phyloP scores from a whole-genome alignment of 257 asterid species.

The Asclepias syriaca region DNA sequence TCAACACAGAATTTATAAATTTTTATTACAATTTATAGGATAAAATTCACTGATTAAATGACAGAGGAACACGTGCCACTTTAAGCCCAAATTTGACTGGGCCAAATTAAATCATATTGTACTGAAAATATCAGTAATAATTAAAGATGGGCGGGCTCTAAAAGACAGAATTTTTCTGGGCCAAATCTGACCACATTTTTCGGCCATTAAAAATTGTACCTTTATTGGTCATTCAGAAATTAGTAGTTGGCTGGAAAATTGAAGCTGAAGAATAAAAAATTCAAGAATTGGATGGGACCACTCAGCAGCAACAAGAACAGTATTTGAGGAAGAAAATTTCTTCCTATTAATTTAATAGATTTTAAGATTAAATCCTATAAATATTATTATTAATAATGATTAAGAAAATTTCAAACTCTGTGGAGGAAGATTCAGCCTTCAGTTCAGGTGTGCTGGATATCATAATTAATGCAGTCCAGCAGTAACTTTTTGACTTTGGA shows the following conservation, averaged over 20 bases:
- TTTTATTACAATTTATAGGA: no score
- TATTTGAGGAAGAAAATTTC: background rate
- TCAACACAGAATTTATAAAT: no score
- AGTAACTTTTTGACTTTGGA: conserved; percentile 37
- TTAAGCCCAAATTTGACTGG: background rate
- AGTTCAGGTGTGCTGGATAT: conserved; percentile 37
- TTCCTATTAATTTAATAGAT: background rate
- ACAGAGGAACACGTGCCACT: no score
- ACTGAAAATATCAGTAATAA: background rate
- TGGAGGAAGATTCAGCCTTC: conserved; percentile 41
- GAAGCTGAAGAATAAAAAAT: background rate
- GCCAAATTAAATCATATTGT: background rate
- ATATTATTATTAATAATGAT: background rate
- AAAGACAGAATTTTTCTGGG: background rate
- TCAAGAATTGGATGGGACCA: conserved; percentile 9
- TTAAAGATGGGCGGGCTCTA: background rate
- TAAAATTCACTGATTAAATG: no score
- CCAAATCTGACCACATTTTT: background rate
- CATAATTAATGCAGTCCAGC: conserved; percentile 32
- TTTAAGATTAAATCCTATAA: background rate
- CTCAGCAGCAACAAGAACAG: background rate
- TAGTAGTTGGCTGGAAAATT: background rate
- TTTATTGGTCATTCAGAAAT: background rate
- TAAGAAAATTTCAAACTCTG: conserved; percentile 5
- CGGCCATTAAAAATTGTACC: background rate